phyloP scores from a whole-genome alignment of 1,139 yeast species.

The Debaryomyces udenii region DNA sequence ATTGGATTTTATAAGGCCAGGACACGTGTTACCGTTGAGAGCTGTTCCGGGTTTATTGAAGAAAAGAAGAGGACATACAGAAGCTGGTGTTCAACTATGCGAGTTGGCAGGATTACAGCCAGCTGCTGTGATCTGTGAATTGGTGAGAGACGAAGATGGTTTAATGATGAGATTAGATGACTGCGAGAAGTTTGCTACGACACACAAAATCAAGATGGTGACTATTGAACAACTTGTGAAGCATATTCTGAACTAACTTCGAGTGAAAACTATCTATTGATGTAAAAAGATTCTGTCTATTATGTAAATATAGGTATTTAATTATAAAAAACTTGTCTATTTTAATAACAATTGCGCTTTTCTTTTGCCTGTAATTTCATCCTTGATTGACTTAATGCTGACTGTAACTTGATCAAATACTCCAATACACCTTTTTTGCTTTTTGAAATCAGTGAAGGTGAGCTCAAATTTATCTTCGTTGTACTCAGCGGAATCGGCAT shows the following conservation, averaged over 20 bases:
- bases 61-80: conserved; percentile 94
- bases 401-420: conserved; percentile 89
- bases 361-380: conserved; percentile 89
- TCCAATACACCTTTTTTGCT: conserved; percentile 52
- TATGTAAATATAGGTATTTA: conserved; percentile 6
- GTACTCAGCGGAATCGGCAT: conserved; percentile 63
- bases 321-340: conserved; percentile 22
- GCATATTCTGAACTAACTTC: conserved; percentile 36
- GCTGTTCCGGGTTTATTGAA: conserved; percentile 86
- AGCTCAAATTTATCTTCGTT: conserved; percentile 80
- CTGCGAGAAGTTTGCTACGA: conserved; percentile 69
- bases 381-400: conserved; percentile 77
- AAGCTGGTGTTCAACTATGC: conserved; percentile 92
- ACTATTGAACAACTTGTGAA: conserved; percentile 78
- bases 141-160: conserved; percentile 92
- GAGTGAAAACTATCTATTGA: background rate
- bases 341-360: conserved; percentile 75
- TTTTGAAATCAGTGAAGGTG: conserved; percentile 51
- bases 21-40: conserved; percentile 89
- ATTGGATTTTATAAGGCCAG: conserved; percentile 81
- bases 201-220: conserved; percentile 68
- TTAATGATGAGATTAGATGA: conserved; percentile 93
- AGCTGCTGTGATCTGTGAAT: conserved; percentile 91
- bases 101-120: conserved; percentile 76
- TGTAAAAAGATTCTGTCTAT: background rate